Conservation (phyloP, 108 stramenopile species). For the Stephanodiscus minutulus region DNA sequence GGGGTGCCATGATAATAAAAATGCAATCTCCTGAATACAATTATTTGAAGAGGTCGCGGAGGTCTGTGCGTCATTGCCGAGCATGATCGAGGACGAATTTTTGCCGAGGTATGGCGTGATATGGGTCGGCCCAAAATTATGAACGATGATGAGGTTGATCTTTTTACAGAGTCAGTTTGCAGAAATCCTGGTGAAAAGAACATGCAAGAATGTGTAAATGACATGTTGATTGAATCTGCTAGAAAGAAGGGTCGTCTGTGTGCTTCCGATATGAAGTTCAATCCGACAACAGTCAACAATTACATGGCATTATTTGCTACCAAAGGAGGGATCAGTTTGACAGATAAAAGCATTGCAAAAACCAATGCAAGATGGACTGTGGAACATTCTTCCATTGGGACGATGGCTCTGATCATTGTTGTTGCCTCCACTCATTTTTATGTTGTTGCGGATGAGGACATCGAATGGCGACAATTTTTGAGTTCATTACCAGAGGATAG, state of each 20-base stretch:
- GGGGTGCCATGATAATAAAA: too few species aligned
- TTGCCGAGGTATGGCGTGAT: not conserved
- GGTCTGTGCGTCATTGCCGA: too few species aligned
- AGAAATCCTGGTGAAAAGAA: not conserved
- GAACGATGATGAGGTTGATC: not conserved
- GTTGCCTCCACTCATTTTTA: conserved; percentile 1
- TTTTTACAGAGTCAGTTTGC: not conserved
- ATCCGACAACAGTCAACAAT: conserved; percentile 5
- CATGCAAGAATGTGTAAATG: not conserved
- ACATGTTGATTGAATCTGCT: not conserved
- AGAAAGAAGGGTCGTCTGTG: not conserved
- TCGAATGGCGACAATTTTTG: not conserved
- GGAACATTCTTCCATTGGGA: conserved; percentile 3
- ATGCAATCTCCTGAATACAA: too few species aligned
- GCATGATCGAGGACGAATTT: not conserved
- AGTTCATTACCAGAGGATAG: not conserved
- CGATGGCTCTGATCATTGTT: conserved; percentile 4
- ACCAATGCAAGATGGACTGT: conserved; percentile 8
- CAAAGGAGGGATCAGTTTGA: not conserved
- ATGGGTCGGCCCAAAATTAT: not conserved
- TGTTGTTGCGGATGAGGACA: not conserved
- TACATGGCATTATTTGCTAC: conserved; percentile 1
- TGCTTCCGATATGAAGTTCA: not conserved
- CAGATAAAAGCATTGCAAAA: not conserved
- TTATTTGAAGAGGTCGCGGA: too few species aligned